These are phyloP conservation scores for Pythium rhizo-oryzae DNA, from an alignment of 352 stramenopile genomes.

Conservation along the genomic window DNA sequence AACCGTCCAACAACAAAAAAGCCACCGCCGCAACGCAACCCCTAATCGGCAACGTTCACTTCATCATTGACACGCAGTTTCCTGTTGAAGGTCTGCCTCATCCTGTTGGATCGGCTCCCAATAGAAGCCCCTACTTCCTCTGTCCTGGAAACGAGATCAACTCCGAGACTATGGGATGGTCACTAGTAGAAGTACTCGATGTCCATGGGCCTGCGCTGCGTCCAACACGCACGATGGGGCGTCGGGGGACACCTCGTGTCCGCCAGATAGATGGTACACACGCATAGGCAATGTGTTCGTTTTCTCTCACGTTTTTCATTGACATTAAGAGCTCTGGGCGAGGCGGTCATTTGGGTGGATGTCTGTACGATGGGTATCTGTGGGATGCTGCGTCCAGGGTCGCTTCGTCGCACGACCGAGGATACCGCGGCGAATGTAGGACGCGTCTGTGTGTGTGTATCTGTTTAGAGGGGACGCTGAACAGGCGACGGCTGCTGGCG, in stretches of 20 bases:
- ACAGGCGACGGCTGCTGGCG: neutral
- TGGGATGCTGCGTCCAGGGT: neutral
- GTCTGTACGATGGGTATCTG: conserved; percentile 2
- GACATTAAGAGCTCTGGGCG: neutral
- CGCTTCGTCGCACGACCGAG: conserved; percentile 1
- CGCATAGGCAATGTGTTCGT: neutral
- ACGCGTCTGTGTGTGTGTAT: neutral
- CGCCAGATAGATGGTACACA: no score
- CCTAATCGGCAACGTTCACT: neutral
- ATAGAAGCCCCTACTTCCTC: conserved; percentile 9
- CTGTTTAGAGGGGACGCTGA: neutral
- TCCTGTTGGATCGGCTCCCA: conserved; percentile 22
- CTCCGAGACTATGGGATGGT: conserved; percentile 1
- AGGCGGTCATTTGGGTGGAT: neutral
- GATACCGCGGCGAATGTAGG: conserved; percentile 1
- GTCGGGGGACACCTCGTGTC: no score
- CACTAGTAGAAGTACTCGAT: no score
- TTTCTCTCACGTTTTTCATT: conserved; percentile 6
- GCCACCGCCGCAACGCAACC: conserved; percentile 15
- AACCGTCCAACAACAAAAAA: conserved; percentile 1
- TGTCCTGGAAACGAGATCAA: neutral
- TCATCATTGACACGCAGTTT: neutral
- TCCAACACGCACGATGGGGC: no score
- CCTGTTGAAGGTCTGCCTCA: conserved; percentile 8
- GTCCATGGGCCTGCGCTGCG: no score